Percentiles rank a stretch among this genome's conserved stretches.
phyloP scores from a whole-genome alignment of 345 rosid genomes.

The Syzygium grande region DNA sequence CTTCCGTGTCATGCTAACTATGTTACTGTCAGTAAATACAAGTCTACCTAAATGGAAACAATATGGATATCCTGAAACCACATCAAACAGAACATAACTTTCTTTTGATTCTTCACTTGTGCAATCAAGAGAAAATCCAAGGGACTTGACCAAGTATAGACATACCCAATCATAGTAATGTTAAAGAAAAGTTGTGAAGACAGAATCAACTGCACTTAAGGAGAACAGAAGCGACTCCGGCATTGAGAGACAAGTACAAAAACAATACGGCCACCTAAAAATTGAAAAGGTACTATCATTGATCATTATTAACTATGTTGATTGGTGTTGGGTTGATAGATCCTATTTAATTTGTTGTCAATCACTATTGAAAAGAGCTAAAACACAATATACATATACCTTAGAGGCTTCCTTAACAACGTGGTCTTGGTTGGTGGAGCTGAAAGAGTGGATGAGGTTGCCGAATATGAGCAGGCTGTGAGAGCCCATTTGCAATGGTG shows the following conservation, averaged over 20 bases:
- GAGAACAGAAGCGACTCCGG: conserved; percentile 46
- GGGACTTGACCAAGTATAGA: no score
- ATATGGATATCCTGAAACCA: neutral
- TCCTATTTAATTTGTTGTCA: neutral
- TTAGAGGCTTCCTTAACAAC: conserved; percentile 30
- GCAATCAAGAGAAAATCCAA: no score
- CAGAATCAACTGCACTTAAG: conserved; percentile 32
- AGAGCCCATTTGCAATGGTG: conserved; percentile 33
- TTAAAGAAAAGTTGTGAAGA: neutral
- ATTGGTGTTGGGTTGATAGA: neutral
- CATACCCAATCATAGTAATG: neutral
- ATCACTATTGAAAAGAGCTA: neutral
- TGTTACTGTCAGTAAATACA: no score
- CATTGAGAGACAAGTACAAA: conserved; percentile 42
- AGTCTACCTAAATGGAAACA: neutral
- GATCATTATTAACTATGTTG: no score
- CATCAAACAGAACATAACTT: neutral
- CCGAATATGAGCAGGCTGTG: conserved; percentile 53
- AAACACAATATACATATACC: conserved; percentile 18
- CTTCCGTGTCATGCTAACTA: no score
- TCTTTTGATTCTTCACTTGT: no score
- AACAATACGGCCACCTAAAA: conserved; percentile 43
- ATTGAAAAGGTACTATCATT: neutral
- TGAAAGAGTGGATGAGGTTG: conserved; percentile 46
- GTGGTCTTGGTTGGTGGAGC: conserved; percentile 16